Conservation (phyloP, 257 asterid species). For the Solanum lycopersicoides region DNA sequence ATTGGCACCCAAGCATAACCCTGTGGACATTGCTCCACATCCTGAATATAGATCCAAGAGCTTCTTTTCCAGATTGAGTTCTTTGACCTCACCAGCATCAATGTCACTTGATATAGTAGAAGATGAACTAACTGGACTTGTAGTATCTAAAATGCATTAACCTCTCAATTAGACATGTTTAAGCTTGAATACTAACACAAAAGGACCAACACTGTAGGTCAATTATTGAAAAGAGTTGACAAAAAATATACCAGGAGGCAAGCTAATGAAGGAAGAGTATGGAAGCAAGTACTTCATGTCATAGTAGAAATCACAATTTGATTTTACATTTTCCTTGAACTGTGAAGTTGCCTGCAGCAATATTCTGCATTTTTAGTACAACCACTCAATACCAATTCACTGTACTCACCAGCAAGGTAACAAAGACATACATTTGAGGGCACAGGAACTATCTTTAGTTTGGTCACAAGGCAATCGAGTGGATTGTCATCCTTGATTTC, state of each 20-base stretch:
- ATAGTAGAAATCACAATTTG: constrained; percentile 40
- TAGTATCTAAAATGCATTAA: constrained; percentile 19
- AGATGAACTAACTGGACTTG: constrained; percentile 19
- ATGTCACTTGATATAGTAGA: constrained; percentile 57
- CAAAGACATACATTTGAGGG: constrained; percentile 10
- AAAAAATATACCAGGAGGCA: constrained; percentile 31
- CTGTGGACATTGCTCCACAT: constrained; percentile 97
- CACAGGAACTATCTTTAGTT: constrained; percentile 7
- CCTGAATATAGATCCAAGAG: constrained; percentile 74
- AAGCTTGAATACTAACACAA: neutral
- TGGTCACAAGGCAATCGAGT: constrained; percentile 9
- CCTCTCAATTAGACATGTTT: neutral
- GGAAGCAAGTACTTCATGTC: constrained; percentile 60
- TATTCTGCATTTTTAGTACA: neutral
- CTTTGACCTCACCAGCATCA: constrained; percentile 15
- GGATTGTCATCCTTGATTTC: constrained; percentile 31
- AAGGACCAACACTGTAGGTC: neutral
- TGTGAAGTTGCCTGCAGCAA: constrained; percentile 23
- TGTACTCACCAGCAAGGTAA: neutral
- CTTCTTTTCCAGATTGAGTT: constrained; percentile 21
- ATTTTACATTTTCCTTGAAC: constrained; percentile 3
- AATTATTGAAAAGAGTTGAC: neutral
- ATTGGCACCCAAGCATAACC: constrained; percentile 74
- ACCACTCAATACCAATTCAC: neutral
- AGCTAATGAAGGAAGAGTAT: constrained; percentile 44